Percentiles rank a stretch among this genome's conserved stretches.
Evolutionary conservation across 1,284 basidiomycete species (phyloP).

Genomic region (Trichosporon sp.): DNA sequence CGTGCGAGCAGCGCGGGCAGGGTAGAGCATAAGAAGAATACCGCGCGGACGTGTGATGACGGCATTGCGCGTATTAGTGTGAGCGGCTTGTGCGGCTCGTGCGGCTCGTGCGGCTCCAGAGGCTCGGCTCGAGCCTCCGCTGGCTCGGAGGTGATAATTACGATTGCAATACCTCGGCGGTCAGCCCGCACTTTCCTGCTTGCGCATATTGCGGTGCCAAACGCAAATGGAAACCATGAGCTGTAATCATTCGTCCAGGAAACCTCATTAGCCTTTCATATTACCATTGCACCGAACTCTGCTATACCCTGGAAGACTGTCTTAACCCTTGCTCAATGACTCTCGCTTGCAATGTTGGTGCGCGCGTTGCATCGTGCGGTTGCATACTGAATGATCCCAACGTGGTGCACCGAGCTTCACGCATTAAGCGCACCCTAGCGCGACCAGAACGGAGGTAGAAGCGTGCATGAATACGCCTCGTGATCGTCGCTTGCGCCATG

Average conservation of each 20-base stretch:
- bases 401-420: neutral
- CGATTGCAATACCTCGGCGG: neutral
- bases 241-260: neutral
- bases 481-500: slow-evolving; percentile 6
- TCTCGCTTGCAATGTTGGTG: neutral
- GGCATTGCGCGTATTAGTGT: neutral
- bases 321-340: neutral
- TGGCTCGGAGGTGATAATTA: neutral
- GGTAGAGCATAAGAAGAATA: neutral
- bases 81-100: too few relatives aligned
- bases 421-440: neutral
- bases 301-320: neutral
- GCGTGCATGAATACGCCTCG: neutral
- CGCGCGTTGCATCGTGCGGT: neutral
- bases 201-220: too few relatives aligned
- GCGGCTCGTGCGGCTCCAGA: too few relatives aligned
- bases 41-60: slow-evolving; percentile 8
- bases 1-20: neutral
- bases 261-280: neutral
- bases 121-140: too few relatives aligned
- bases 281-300: neutral
- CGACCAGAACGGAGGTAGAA: neutral
- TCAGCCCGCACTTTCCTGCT: too few relatives aligned
- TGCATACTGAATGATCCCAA: neutral
- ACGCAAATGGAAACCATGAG: too few relatives aligned